Evolutionary conservation across 1,284 basidiomycete genomes (phyloP).

Genomic region (Mycosarcoma mackinlayi): DNA sequence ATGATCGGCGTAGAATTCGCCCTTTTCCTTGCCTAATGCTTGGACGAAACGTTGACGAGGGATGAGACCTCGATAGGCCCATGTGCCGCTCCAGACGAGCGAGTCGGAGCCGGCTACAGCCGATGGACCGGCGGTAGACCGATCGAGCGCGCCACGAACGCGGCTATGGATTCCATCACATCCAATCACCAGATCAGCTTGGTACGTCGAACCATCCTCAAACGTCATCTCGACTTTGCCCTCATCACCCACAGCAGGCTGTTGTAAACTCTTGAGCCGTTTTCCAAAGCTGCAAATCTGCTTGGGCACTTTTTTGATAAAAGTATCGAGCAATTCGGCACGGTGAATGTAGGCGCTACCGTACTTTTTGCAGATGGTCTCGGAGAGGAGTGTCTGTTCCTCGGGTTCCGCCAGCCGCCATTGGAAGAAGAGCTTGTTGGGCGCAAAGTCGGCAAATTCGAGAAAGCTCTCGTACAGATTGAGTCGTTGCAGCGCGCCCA

Average conservation of each 20-base stretch:
- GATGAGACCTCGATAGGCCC: slow-evolving; percentile 59
- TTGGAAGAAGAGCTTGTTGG: slow-evolving; percentile 51
- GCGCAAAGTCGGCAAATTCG: slow-evolving; percentile 35
- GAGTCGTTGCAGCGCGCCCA: slow-evolving; percentile 34
- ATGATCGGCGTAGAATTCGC: slow-evolving; percentile 46
- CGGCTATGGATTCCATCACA: slow-evolving; percentile 65
- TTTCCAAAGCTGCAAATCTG: slow-evolving; percentile 48
- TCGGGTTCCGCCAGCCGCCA: slow-evolving; percentile 43
- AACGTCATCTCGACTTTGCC: slow-evolving; percentile 27
- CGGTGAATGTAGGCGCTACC: slow-evolving; percentile 51
- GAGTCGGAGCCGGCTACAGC: slow-evolving; percentile 29
- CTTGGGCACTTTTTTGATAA: slow-evolving; percentile 27
- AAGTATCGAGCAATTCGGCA: slow-evolving; percentile 45
- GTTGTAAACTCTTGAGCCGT: slow-evolving; percentile 22
- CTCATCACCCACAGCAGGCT: slow-evolving; percentile 1
- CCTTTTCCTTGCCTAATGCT: slow-evolving; percentile 44
- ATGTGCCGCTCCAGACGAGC: slow-evolving; percentile 59
- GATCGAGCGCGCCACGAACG: slow-evolving; percentile 51
- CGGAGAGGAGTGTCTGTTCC: slow-evolving; percentile 29
- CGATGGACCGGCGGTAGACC: slow-evolving; percentile 20
- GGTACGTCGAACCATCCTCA: slow-evolving; percentile 34
- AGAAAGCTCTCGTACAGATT: slow-evolving; percentile 39
- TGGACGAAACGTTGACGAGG: slow-evolving; percentile 49
- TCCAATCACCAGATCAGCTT: slow-evolving; percentile 62
- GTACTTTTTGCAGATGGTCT: slow-evolving; percentile 42